phyloP scores from a whole-genome alignment of 192 early-diverging fungal genomes.

The Coemansia sp. region DNA sequence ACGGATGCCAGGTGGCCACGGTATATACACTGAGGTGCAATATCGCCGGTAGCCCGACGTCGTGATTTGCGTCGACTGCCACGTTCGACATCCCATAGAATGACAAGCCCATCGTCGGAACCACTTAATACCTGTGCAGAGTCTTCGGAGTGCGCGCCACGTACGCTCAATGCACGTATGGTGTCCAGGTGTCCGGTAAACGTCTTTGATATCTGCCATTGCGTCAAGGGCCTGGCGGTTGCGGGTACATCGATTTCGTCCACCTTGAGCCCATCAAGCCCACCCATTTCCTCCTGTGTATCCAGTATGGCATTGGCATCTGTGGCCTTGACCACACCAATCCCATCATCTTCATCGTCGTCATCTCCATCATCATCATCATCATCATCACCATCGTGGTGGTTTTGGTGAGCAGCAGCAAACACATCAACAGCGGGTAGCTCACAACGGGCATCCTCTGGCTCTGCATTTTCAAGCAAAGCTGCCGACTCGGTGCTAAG shows the following conservation, averaged over 20 bases:
- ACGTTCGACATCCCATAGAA: conserved; percentile 42
- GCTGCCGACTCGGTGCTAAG: too few relatives aligned
- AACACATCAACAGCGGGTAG: neutral
- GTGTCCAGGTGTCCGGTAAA: conserved; percentile 46
- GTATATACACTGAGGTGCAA: conserved; percentile 16
- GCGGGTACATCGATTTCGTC: conserved; percentile 19
- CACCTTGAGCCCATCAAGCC: conserved; percentile 13
- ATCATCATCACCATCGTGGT: neutral
- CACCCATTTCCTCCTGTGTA: neutral
- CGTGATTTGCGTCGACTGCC: conserved; percentile 13
- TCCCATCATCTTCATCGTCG: neutral
- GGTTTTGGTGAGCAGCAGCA: neutral
- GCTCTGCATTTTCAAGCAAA: too few relatives aligned
- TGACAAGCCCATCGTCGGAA: conserved; percentile 40
- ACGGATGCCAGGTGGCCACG: conserved; percentile 50
- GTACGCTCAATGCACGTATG: conserved; percentile 24
- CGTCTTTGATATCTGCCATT: conserved; percentile 18
- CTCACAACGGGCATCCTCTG: too few relatives aligned
- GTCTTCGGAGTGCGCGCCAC: neutral
- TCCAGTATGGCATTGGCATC: neutral
- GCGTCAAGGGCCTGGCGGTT: neutral
- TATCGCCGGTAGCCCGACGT: conserved; percentile 1
- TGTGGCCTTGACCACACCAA: neutral
- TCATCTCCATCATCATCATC: neutral
- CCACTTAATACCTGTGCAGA: conserved; percentile 34